Percentiles rank a stretch among this genome's conserved stretches.
Evolutionary conservation across 352 stramenopile genomes (phyloP).

Genomic region (Phytophthora gonapodyides): DNA sequence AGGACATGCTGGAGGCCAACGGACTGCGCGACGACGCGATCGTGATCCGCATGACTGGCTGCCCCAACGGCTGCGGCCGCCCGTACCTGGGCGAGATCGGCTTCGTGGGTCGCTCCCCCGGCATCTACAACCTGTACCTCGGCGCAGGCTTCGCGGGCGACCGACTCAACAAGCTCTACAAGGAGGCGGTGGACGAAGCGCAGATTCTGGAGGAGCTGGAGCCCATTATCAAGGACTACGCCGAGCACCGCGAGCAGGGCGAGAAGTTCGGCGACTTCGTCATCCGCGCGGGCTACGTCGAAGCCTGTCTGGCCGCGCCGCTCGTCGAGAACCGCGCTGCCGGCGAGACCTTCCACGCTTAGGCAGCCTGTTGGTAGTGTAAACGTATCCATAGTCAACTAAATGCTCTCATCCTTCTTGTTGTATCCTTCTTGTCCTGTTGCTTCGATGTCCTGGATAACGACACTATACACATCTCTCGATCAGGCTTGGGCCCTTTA

Average conservation of each 20-base stretch:
- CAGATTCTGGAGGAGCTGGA: slow-evolving; percentile 73
- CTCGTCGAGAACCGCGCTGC: slow-evolving; percentile 63
- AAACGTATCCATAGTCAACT: slow-evolving; percentile 21
- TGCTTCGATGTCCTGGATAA: too few relatives aligned
- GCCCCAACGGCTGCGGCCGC: slow-evolving; percentile 96
- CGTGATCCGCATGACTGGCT: slow-evolving; percentile 98
- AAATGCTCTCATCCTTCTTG: too few relatives aligned
- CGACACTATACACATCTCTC: too few relatives aligned
- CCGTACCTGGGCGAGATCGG: slow-evolving; percentile 98
- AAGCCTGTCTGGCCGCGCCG: slow-evolving; percentile 66
- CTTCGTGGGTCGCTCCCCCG: slow-evolving; percentile 96
- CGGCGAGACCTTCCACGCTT: slow-evolving; percentile 73
- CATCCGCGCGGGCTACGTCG: slow-evolving; percentile 73
- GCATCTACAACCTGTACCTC: slow-evolving; percentile 98
- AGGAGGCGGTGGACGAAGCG: slow-evolving; percentile 77
- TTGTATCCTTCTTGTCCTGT: too few relatives aligned
- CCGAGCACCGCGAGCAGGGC: slow-evolving; percentile 55
- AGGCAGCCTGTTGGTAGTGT: slow-evolving; percentile 15
- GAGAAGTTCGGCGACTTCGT: slow-evolving; percentile 89
- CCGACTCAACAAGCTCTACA: slow-evolving; percentile 86
- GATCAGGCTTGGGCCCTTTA: neutral
- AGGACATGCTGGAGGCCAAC: slow-evolving; percentile 89
- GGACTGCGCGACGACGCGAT: slow-evolving; percentile 95
- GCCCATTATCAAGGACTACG: slow-evolving; percentile 83
- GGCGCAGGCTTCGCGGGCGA: slow-evolving; percentile 84